Evolutionary conservation across 495 filamentous ascomycete genomes (phyloP), one percentile per base, ranked within the genome.

Genomic region (Penicillium coffeae): DNA sequence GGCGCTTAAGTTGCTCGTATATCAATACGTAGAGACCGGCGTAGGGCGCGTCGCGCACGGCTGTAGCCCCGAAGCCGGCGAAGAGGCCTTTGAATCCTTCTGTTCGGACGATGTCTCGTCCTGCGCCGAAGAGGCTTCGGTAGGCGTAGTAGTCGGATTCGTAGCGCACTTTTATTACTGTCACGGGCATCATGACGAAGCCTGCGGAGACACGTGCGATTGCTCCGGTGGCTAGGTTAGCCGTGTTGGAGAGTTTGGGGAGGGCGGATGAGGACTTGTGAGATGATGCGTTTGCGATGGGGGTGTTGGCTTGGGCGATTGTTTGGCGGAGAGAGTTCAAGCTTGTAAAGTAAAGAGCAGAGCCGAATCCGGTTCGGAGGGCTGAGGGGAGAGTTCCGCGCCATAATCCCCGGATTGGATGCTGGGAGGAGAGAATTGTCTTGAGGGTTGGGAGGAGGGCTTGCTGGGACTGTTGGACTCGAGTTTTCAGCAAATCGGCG

Each of bases 111-210:
- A 99, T 97, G 55, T 91, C 87, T 12, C 71, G 77, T 3, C 76
- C 80, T 0, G 94, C 93, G 25, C 77, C 72, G 20, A 74, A 62
- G 15, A 99, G 73, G 5, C 87, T 89, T n/a, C 74, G 74, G 71
- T 99, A 99, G 21, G 76, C 68, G 73, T 96, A 99, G 38, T 88
- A 71, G 46, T 77, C 86, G 8, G 82, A 87, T 62, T 99, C 93
- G 61, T 93, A 97, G 38, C 93, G 88, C 8, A 99, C 94, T 63
- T 99, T 99, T 61, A 99, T 80, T 25, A 97, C 87, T 2, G 93
- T 99, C 44, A 97, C 81, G 6, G 93, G 93, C 90, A 96, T 97
- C 72, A 97, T 84, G 35, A 95, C 69, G 62, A 95, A 86, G 9
- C 93, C 93, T 0, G 90, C 91, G 10, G 83, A 80, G 4, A 87